A percentile compares a stretch with the other conserved stretches of the same genome.
Evolutionary conservation across 192 early-diverging fungal species (phyloP).

Genomic region (Backusella macrospora): DNA sequence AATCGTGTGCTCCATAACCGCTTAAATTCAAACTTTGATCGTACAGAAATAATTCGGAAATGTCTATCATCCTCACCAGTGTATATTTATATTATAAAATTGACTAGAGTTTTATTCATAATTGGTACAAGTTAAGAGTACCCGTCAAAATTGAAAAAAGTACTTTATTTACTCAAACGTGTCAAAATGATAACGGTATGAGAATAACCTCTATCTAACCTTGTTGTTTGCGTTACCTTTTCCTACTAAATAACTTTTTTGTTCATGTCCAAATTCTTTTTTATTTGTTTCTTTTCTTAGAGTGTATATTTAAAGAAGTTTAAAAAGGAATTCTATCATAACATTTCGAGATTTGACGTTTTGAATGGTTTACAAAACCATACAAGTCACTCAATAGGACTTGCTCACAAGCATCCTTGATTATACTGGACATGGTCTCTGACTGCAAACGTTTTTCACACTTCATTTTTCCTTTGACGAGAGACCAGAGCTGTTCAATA

Average conservation of each 20-base stretch:
- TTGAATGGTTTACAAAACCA: too few species aligned
- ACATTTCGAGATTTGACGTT: too few species aligned
- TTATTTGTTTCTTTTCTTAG: too few species aligned
- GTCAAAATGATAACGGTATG: constrained; percentile 13
- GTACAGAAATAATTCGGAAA: constrained; percentile 7
- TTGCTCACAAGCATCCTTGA: background rate
- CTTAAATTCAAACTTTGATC: background rate
- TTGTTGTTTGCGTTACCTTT: background rate
- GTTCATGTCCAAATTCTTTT: constrained; percentile 10
- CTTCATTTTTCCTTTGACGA: constrained; percentile 16
- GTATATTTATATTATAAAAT: constrained; percentile 12
- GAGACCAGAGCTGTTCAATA: constrained; percentile 30
- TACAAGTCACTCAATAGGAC: too few species aligned
- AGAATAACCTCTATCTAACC: background rate
- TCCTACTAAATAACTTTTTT: constrained; percentile 8
- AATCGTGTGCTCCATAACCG: background rate
- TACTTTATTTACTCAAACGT: constrained; percentile 14
- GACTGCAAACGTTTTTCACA: background rate
- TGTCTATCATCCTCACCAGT: constrained; percentile 5
- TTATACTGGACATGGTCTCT: constrained; percentile 2
- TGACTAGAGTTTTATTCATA: constrained; percentile 11
- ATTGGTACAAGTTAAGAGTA: constrained; percentile 3
- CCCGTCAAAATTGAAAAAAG: constrained; percentile 7
- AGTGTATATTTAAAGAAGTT: too few species aligned
- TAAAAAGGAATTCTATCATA: too few species aligned